Evolutionary conservation across 106 monocot species (phyloP).

Genomic region (Iris macrosiphon): DNA sequence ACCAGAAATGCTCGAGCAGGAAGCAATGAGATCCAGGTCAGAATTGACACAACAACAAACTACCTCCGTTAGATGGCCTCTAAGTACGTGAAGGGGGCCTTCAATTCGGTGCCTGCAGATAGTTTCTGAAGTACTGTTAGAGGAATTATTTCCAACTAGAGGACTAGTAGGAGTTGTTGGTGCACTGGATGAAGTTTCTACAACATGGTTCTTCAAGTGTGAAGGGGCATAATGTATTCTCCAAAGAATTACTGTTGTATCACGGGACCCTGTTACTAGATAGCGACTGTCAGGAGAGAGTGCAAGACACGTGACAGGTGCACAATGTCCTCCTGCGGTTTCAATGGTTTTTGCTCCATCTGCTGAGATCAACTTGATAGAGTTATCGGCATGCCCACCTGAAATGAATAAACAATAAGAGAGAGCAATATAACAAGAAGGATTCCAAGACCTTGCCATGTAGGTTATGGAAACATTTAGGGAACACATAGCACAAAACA

Average conservation of each 20-base stretch:
- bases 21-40: slow-evolving; percentile 69
- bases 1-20: slow-evolving; percentile 56
- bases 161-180: slow-evolving; percentile 39
- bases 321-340: slow-evolving; percentile 74
- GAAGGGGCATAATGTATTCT: slow-evolving; percentile 40
- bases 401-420: not conserved
- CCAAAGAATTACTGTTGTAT: slow-evolving; percentile 92
- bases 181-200: slow-evolving; percentile 34
- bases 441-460: not conserved
- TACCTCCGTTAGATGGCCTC: slow-evolving; percentile 90
- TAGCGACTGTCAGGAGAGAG: slow-evolving; percentile 70
- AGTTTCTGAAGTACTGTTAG: slow-evolving; percentile 13
- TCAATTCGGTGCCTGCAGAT: slow-evolving; percentile 47
- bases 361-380: slow-evolving; percentile 69
- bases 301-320: slow-evolving; percentile 77
- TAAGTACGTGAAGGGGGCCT: slow-evolving; percentile 81
- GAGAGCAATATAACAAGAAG: not conserved
- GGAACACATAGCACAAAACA: not conserved
- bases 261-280: slow-evolving; percentile 83
- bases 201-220: slow-evolving; percentile 13
- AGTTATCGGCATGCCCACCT: slow-evolving; percentile 97
- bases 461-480: not conserved
- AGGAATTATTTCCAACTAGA: slow-evolving; percentile 14
- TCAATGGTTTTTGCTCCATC: slow-evolving; percentile 90
- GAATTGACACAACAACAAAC: slow-evolving; percentile 66